Conservation (phyloP, 164 flowering plant species). For the Aristolochia californica region DNA sequence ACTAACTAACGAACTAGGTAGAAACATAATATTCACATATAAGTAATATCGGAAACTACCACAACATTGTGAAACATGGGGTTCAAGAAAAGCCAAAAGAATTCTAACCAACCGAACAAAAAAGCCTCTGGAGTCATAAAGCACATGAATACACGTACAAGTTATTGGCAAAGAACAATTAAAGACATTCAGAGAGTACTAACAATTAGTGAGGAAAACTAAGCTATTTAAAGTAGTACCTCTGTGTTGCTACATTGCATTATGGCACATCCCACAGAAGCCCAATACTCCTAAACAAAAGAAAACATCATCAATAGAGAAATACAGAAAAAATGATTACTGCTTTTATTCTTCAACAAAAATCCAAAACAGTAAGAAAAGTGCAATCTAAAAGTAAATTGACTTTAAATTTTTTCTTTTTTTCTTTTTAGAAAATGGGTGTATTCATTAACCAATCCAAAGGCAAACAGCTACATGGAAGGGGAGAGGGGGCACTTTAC, state of each 20-base stretch:
- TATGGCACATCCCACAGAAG: slow-evolving; percentile 90
- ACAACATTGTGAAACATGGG: no score
- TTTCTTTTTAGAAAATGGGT: not conserved
- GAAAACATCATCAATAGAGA: not conserved
- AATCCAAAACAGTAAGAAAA: not conserved
- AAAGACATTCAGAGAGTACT: no score
- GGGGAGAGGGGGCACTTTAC: no score
- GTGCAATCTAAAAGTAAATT: not conserved
- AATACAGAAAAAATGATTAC: not conserved
- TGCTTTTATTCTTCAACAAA: not conserved
- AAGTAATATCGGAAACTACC: no score
- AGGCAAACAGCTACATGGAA: not conserved
- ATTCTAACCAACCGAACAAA: no score
- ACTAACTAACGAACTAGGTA: no score
- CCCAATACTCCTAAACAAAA: slow-evolving; percentile 76
- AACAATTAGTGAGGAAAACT: no score
- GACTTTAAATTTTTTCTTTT: not conserved
- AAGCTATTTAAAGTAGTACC: slow-evolving; percentile 30
- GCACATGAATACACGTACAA: no score
- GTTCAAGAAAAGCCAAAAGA: no score
- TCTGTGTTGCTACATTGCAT: slow-evolving; percentile 99
- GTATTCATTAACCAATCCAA: not conserved
- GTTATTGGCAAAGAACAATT: no score
- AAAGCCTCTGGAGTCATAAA: no score
- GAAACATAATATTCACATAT: no score